phyloP scores from a whole-genome alignment of 2,329 filamentous ascomycete species.

The Trichoderma pleuroti region DNA sequence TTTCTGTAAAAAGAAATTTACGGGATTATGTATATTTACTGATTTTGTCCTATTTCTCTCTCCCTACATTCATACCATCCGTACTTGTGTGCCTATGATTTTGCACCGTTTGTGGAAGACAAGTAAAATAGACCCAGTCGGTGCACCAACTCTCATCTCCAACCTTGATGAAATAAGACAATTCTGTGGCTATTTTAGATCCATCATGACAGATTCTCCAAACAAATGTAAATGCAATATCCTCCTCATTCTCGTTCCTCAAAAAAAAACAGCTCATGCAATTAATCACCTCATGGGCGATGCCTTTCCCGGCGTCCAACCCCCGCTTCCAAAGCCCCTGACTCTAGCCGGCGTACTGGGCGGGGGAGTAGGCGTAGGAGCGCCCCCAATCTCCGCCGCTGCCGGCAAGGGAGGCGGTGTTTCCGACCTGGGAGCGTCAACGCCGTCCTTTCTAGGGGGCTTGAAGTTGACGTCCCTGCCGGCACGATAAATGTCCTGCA shows the following conservation, averaged over 20 bases:
- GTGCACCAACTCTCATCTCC: background rate
- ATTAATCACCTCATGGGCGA: constrained; percentile 33
- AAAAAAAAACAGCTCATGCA: too few species aligned
- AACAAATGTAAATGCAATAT: background rate
- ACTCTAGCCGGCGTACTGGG: constrained; percentile 47
- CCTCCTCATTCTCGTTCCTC: background rate
- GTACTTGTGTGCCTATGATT: background rate
- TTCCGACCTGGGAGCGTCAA: constrained; percentile 45
- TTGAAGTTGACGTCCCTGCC: constrained; percentile 50
- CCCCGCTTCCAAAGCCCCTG: constrained; percentile 37
- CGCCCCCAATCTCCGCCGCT: constrained; percentile 31
- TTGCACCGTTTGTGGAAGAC: background rate
- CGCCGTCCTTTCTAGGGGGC: constrained; percentile 46
- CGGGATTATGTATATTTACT: background rate
- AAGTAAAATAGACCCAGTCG: background rate
- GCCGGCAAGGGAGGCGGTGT: constrained; percentile 51
- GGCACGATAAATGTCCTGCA: constrained; percentile 76
- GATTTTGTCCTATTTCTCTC: background rate
- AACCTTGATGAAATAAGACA: background rate
- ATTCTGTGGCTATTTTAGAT: background rate
- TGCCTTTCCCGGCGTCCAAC: constrained; percentile 47
- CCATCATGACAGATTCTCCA: background rate
- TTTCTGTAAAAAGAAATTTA: background rate
- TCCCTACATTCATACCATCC: background rate
- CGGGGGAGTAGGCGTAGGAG: constrained; percentile 26